Conservation (phyloP, 495 filamentous ascomycete genomes). For the Penicillium roqueforti region DNA sequence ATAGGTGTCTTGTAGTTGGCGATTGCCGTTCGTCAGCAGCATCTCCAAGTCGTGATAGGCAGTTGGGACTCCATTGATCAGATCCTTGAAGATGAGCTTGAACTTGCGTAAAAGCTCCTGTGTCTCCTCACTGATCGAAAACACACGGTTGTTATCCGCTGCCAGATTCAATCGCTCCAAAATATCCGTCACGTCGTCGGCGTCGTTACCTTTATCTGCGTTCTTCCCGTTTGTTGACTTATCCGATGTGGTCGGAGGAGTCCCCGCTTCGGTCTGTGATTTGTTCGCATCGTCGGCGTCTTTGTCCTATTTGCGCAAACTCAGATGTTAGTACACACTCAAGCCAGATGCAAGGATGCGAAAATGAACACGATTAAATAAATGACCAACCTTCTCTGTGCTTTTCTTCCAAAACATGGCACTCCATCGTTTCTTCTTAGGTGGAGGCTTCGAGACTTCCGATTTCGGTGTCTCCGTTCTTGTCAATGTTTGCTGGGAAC, state of each 20-base stretch:
- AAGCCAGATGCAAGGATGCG: background rate
- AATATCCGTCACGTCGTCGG: conserved; percentile 68
- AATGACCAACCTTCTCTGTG: conserved; percentile 31
- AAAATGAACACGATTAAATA: background rate
- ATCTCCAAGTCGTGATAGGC: conserved; percentile 84
- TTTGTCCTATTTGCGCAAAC: conserved; percentile 7
- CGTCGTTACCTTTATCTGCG: conserved; percentile 61
- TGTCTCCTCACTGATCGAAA: conserved; percentile 77
- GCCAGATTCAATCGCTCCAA: conserved; percentile 77
- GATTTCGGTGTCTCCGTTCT: conserved; percentile 20
- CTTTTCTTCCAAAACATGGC: conserved; percentile 40
- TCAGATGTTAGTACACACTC: conserved; percentile 2
- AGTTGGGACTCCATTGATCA: conserved; percentile 87
- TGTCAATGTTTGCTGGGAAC: conserved; percentile 17
- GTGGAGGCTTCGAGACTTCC: conserved; percentile 17
- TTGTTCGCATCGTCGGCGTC: background rate
- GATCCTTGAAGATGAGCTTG: conserved; percentile 81
- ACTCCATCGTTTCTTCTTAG: conserved; percentile 47
- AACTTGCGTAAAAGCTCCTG: conserved; percentile 77
- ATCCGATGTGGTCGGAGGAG: conserved; percentile 10
- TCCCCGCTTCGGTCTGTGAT: conserved; percentile 5
- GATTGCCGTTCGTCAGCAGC: conserved; percentile 76
- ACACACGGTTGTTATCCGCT: conserved; percentile 72
- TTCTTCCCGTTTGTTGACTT: conserved; percentile 32
- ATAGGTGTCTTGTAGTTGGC: conserved; percentile 70